Percentiles rank a stretch among this genome's conserved stretches.
Conservation (phyloP, 768 basidiomycete genomes). For the Boletus tylopilopsis region DNA sequence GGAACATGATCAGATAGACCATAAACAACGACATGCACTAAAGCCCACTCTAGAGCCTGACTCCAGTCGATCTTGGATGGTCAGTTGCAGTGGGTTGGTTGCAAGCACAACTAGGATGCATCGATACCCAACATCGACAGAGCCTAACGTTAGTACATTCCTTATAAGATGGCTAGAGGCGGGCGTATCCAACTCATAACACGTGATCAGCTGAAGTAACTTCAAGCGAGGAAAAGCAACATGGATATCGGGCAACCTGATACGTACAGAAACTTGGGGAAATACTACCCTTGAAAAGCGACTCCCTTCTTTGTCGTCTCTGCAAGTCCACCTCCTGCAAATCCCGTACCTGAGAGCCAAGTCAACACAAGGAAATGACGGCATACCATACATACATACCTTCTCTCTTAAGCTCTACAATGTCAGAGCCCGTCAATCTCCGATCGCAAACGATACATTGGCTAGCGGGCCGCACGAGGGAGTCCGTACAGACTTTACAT, state of each 20-base stretch:
- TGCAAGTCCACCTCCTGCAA: slow-evolving; percentile 92
- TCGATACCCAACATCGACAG: too few species aligned
- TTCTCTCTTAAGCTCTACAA: slow-evolving; percentile 85
- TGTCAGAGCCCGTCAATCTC: slow-evolving; percentile 59
- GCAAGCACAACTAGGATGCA: too few species aligned
- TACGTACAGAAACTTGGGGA: slow-evolving; percentile 1
- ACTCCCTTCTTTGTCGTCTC: slow-evolving; percentile 77
- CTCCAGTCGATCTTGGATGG: slow-evolving; percentile 16
- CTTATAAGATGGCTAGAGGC: background rate
- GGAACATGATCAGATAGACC: background rate
- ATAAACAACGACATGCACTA: slow-evolving; percentile 15
- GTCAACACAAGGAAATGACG: background rate
- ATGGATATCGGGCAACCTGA: background rate
- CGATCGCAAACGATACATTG: slow-evolving; percentile 89
- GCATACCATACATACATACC: slow-evolving; percentile 42
- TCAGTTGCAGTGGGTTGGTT: too few species aligned
- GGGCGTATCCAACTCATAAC: too few species aligned
- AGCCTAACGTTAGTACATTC: background rate
- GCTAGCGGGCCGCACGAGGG: slow-evolving; percentile 70
- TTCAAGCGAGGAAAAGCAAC: background rate
- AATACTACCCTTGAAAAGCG: slow-evolving; percentile 77
- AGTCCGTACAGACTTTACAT: slow-evolving; percentile 88
- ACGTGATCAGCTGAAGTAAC: slow-evolving; percentile 1
- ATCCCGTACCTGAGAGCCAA: slow-evolving; percentile 70
- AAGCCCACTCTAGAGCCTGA: slow-evolving; percentile 36